Evolutionary conservation across 805 yeast species (phyloP), one percentile per base, ranked within the genome.

Genomic region (Yarrowia sp.): DNA sequence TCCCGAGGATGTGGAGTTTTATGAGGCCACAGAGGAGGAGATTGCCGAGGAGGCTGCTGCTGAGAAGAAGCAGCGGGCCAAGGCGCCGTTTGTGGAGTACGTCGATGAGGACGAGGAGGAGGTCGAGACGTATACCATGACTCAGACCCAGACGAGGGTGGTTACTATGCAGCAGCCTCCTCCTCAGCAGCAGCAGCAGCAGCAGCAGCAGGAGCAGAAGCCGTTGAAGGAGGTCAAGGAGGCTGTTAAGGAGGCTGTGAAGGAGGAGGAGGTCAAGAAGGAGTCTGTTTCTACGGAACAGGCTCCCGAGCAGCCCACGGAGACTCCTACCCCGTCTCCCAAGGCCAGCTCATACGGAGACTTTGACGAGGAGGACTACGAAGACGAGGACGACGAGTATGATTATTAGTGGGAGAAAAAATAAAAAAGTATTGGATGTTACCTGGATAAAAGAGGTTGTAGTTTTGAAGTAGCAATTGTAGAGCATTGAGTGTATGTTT

Each of bases 1-100:
- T 58, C 70, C 61, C 65, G 73, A 55, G 70, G 74, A 68, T 43
- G 69, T 69, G 22, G 67, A 61, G 38, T 32, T 66, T 15, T 68
- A 70, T 45, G 71, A 72, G 13, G 71, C 67, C 8, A 42, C 74
- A 47, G 35, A 75, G 69, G 44, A 69, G 42, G 64, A 58, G 43
- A 43, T 44, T 35, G 64, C 50, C 42, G 51, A 33, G 42, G 64
- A 66, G 66, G 43, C 50, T 9, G 66, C 39, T 0, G 33, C 42
- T 47, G 66, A 35, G 50, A 53, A 43, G 65, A 66, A 38, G 45
- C 60, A 57, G 51, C 63, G 61, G 10, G 67, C 43, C 39, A 43
- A 41, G 41, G 68, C 45, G 15, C 47, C 65, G 32, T 64, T 50
- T 31, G 68, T 68, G 44, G 45, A 38, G 31, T 63, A 51, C 45